These are phyloP conservation scores for Ochetophila trinervis DNA, from an alignment of 306 rosid species.

Conservation along the genomic window DNA sequence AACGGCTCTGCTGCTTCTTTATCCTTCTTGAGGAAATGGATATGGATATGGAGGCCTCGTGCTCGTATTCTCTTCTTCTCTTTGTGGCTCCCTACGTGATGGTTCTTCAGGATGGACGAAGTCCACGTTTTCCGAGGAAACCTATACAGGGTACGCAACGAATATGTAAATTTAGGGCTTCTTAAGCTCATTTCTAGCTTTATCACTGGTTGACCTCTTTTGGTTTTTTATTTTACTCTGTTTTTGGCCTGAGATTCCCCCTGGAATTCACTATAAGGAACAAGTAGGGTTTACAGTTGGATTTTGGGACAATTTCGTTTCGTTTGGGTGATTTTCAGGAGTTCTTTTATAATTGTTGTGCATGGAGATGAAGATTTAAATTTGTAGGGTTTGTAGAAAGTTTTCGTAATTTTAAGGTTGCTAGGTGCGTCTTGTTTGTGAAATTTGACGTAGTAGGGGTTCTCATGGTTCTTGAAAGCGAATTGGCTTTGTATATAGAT, in stretches of 20 bases:
- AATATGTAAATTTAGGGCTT: conserved; percentile 37
- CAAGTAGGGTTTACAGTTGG: conserved; percentile 15
- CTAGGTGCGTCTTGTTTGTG: too few relatives aligned
- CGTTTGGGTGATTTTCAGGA: background rate
- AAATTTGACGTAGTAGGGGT: conserved; percentile 24
- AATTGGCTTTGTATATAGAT: background rate
- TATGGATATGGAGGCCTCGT: conserved; percentile 65
- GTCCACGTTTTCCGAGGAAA: conserved; percentile 51
- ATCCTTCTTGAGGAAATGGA: conserved; percentile 44
- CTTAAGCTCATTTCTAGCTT: conserved; percentile 36
- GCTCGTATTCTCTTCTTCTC: conserved; percentile 40
- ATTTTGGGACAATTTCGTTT: conserved; percentile 23
- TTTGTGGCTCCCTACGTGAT: conserved; percentile 42
- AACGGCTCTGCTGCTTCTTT: background rate
- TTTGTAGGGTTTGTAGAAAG: background rate
- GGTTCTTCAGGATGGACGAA: conserved; percentile 46
- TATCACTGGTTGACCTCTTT: too few relatives aligned
- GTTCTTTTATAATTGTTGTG: background rate
- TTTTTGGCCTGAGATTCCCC: conserved; percentile 25
- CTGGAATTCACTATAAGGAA: conserved; percentile 15
- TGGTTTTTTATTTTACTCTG: conserved; percentile 18
- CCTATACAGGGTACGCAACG: conserved; percentile 56
- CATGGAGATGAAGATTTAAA: background rate
- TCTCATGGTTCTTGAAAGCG: conserved; percentile 26
- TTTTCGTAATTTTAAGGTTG: too few relatives aligned